These are phyloP conservation scores for Striga hermonthica DNA, from an alignment of 305 asterid genomes.

Conservation along the genomic window DNA sequence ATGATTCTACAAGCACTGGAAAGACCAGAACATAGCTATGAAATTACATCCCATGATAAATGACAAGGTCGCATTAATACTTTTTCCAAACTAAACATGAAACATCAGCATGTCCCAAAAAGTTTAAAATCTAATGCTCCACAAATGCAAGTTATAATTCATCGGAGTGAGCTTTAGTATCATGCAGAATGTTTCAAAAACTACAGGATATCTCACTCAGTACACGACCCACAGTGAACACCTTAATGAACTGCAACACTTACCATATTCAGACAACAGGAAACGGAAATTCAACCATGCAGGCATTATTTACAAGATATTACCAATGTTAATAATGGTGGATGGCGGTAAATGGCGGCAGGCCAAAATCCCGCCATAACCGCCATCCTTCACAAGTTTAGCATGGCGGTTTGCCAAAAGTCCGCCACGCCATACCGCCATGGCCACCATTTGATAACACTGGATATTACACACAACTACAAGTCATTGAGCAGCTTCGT, in stretches of 20 bases:
- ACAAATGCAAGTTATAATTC: constrained; percentile 14
- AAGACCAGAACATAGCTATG: neutral
- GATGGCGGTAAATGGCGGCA: too few relatives aligned
- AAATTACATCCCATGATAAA: too few relatives aligned
- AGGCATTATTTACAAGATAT: constrained; percentile 4
- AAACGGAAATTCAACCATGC: constrained; percentile 2
- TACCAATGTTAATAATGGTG: neutral
- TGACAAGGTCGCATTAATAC: neutral
- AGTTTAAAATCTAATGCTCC: constrained; percentile 16
- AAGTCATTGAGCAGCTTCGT: constrained; percentile 17
- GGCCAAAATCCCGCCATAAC: too few relatives aligned
- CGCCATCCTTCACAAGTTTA: too few relatives aligned
- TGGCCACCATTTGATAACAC: too few relatives aligned
- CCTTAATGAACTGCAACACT: constrained; percentile 24
- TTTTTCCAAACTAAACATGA: neutral
- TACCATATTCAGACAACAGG: constrained; percentile 3
- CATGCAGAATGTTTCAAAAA: neutral
- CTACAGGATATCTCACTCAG: constrained; percentile 6
- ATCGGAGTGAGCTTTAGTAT: neutral
- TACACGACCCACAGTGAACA: constrained; percentile 22
- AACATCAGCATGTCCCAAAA: neutral
- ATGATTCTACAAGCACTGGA: neutral
- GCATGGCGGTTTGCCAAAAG: too few relatives aligned
- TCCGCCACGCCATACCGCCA: too few relatives aligned
- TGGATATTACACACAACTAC: neutral